A percentile compares a stretch with the other conserved stretches of the same genome.
Evolutionary conservation across 306 rosid genomes (phyloP).

Genomic region (Pyrus pyrifolia): DNA sequence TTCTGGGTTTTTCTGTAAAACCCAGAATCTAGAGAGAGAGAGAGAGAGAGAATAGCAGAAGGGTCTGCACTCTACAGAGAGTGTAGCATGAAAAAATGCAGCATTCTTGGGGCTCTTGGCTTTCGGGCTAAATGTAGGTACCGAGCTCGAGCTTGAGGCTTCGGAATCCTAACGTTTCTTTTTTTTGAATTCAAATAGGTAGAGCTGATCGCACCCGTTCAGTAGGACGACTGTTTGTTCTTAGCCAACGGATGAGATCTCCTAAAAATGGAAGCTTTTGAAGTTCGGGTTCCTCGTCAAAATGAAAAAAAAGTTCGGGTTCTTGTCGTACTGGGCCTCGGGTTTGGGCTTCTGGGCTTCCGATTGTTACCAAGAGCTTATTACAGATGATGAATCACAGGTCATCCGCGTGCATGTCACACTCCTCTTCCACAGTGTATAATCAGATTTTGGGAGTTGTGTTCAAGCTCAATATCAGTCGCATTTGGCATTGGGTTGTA

Average conservation of each 20-base stretch:
- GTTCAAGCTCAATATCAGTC: background rate
- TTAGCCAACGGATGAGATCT: conserved; percentile 4
- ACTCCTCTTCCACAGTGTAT: background rate
- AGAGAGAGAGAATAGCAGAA: background rate
- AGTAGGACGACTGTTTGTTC: background rate
- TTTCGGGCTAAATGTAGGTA: background rate
- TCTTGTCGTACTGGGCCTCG: background rate
- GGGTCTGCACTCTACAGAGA: background rate
- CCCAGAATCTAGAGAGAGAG: conserved; percentile 3
- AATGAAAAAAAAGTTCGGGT: no score
- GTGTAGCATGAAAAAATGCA: background rate
- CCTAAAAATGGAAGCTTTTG: background rate
- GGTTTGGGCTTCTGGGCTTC: background rate
- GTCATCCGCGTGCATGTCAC: background rate
- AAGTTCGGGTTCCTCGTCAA: background rate
- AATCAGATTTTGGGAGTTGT: no score
- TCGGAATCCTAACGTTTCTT: conserved; percentile 39
- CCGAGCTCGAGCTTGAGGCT: conserved; percentile 11
- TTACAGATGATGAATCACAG: background rate
- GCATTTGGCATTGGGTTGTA: background rate
- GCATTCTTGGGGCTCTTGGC: background rate
- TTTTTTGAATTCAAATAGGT: conserved; percentile 50
- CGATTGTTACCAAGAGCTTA: background rate
- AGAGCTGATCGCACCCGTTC: conserved; percentile 12
- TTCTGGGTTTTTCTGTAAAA: conserved; percentile 7